Conservation (phyloP, 2,329 filamentous ascomycete species). For the Cladophialophora chaetospira region DNA sequence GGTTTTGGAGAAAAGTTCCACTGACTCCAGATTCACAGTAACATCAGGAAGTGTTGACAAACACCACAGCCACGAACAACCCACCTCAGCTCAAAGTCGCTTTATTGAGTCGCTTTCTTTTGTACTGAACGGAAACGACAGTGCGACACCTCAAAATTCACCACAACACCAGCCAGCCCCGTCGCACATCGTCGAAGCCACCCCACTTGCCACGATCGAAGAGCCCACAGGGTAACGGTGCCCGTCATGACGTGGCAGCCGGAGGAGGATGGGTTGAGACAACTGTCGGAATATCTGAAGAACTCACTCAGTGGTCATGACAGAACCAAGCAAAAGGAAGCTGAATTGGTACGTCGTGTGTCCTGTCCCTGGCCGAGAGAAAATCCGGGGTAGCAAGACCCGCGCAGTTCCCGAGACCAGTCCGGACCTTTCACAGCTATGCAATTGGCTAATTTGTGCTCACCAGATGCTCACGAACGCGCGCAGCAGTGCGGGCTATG, state of each 20-base stretch:
- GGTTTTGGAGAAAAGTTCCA: neutral
- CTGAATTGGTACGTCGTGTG: conserved; percentile 70
- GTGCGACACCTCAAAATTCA: neutral
- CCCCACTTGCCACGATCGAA: conserved; percentile 8
- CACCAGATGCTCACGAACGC: conserved; percentile 95
- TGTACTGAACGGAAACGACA: neutral
- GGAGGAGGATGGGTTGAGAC: conserved; percentile 78
- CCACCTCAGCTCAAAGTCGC: neutral
- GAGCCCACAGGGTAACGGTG: conserved; percentile 24
- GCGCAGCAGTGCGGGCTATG: conserved; percentile 85
- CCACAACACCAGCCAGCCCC: conserved; percentile 1
- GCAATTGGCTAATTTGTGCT: neutral
- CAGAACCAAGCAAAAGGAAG: conserved; percentile 79
- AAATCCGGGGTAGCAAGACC: conserved; percentile 8
- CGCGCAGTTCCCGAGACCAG: conserved; percentile 4
- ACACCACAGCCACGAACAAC: neutral
- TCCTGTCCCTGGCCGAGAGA: neutral
- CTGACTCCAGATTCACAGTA: conserved; percentile 3
- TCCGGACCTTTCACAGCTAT: conserved; percentile 1
- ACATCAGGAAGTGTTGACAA: neutral
- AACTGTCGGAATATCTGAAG: conserved; percentile 84
- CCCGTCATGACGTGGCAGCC: conserved; percentile 88
- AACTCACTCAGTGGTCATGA: conserved; percentile 89
- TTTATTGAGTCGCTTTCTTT: neutral
- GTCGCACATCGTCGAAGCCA: neutral